Percentiles rank a stretch among this genome's conserved stretches.
These are phyloP conservation scores for Pseudogymnoascus sp. DNA, from an alignment of 2,329 filamentous ascomycete species.

Conservation along the genomic window DNA sequence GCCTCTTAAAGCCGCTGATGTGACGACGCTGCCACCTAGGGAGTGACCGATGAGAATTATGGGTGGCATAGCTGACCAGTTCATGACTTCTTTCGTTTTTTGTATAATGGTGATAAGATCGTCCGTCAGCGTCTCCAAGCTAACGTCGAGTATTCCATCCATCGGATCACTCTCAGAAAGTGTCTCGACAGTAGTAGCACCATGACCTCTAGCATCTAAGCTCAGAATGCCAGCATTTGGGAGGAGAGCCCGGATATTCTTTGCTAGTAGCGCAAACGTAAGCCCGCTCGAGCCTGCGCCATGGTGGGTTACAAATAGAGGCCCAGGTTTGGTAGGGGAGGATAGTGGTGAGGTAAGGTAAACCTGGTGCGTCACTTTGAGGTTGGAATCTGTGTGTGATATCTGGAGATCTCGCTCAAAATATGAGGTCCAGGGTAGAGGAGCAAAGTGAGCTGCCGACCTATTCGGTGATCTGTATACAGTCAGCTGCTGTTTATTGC, in stretches of 20 bases:
- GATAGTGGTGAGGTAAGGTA: slow-evolving; percentile 85
- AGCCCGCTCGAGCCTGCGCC: slow-evolving; percentile 89
- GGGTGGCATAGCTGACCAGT: slow-evolving; percentile 66
- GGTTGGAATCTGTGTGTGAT: slow-evolving; percentile 36
- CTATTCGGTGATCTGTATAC: slow-evolving; percentile 25
- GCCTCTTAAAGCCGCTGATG: slow-evolving; percentile 65
- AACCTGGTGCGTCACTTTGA: slow-evolving; percentile 63
- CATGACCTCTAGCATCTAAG: slow-evolving; percentile 80
- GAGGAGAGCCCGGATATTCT: slow-evolving; percentile 67
- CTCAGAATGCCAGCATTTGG: slow-evolving; percentile 78
- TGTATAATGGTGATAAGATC: slow-evolving; percentile 67
- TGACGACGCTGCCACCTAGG: slow-evolving; percentile 84
- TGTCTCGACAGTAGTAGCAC: slow-evolving; percentile 50
- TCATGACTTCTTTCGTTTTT: slow-evolving; percentile 59
- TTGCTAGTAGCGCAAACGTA: slow-evolving; percentile 76
- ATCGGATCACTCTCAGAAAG: slow-evolving; percentile 24
- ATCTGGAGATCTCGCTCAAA: slow-evolving; percentile 84
- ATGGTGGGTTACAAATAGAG: slow-evolving; percentile 89
- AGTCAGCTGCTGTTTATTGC: slow-evolving; percentile 2
- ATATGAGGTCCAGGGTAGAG: slow-evolving; percentile 69
- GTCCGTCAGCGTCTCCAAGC: slow-evolving; percentile 60
- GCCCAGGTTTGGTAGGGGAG: slow-evolving; percentile 64
- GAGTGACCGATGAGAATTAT: slow-evolving; percentile 85
- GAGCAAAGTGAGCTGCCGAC: slow-evolving; percentile 28
- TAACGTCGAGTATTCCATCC: slow-evolving; percentile 52